Conservation (phyloP, 2,329 filamentous ascomycete species). For the Fusarium napiforme region DNA sequence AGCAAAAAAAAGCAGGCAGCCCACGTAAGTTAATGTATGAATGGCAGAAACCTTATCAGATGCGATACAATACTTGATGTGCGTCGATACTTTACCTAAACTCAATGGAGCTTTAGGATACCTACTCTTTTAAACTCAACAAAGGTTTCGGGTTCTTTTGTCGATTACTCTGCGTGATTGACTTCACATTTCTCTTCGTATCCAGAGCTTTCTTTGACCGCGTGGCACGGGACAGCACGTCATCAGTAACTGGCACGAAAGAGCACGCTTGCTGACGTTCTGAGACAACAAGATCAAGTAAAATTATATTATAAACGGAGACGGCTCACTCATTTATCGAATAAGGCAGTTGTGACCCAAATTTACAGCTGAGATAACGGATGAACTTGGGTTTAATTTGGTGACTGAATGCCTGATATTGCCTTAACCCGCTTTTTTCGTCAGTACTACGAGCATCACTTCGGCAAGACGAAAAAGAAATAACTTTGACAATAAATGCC, state of each 20-base stretch:
- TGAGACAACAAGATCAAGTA: constrained; percentile 7
- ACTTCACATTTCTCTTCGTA: not conserved
- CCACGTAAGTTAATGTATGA: not conserved
- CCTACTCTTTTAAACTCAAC: not conserved
- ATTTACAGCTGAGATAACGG: not conserved
- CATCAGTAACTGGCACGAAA: constrained; percentile 9
- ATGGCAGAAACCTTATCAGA: not conserved
- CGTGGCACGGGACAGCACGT: constrained; percentile 8
- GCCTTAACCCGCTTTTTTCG: not conserved
- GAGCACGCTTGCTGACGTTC: not conserved
- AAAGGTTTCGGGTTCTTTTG: not conserved
- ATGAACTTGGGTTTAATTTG: not conserved
- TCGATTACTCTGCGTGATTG: no score
- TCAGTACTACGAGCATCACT: not conserved
- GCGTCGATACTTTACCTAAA: not conserved
- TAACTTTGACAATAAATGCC: not conserved
- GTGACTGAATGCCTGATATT: not conserved
- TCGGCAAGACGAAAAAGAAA: not conserved
- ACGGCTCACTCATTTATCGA: no score
- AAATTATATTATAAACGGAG: not conserved
- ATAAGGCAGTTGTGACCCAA: not conserved
- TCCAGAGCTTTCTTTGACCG: not conserved
- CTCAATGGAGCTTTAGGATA: not conserved
- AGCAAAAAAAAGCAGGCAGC: constrained; percentile 18
- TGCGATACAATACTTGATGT: not conserved